Evolutionary conservation across 495 filamentous ascomycete genomes (phyloP), one percentile per base, ranked within the genome.

Genomic region (Bombardia bombarda): DNA sequence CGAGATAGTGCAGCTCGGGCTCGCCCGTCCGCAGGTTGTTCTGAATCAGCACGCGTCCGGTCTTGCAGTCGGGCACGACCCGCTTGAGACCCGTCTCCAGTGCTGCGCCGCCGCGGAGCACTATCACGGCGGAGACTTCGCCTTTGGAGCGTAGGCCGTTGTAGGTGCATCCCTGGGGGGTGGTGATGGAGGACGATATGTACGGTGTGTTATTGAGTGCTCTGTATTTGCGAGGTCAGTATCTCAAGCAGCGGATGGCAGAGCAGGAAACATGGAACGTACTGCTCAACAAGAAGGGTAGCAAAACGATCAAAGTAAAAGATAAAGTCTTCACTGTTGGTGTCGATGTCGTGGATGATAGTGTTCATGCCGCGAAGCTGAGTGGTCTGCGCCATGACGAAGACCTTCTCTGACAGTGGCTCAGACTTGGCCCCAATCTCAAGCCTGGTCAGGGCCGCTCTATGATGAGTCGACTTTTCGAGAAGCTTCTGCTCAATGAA

Each of bases 241-340:
- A n/a, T n/a, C n/a, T n/a, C n/a, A 37, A 18, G 12, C n/a, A 8
- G 13, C 12, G 23, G 24, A 3, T 3, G 10, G 16, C 20, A 35
- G 8, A 16, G 37, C 18, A 10, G 30, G 16, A 24, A 40, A 26
- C 32, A 8, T 6, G 14, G 7, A 35, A 21, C 40, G 6, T 32
- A 88, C 79, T 79, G 78, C 60, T 96, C 89, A 22, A 98, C 78
- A 6, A 98, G 70, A n/a, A 96, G 65, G 1, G 80, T 78, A 2
- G 82, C 75, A 26, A 97, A 65, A 16, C 92, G 80, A 64, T 98
- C 86, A 53, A 96, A 95, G 61, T 95, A 95, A 62, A 96, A 97
- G 42, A 94, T 87, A 57, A 95, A 97, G 47, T 96, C 89, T 49
- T 94, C 92, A 31, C 83, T 77, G 9, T 80, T 66, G 1, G 84